Evolutionary conservation across 1,139 yeast species (phyloP).

Genomic region (Suhomyces bolitotheri): DNA sequence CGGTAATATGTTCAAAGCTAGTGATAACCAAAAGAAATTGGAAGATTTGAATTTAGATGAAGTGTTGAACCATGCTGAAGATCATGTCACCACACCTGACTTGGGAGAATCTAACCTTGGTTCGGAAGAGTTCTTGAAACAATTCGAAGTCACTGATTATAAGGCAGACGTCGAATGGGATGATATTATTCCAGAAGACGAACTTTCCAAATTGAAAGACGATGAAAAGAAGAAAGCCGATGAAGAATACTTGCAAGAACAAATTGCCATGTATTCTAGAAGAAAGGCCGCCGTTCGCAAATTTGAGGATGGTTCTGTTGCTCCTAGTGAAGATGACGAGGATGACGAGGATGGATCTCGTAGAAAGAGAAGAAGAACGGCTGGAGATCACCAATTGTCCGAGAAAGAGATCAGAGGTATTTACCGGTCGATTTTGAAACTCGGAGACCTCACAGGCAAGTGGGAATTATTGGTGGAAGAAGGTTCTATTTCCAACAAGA

Average conservation of each 20-base stretch:
- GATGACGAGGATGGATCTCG: slow-evolving; percentile 38
- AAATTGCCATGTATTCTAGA: slow-evolving; percentile 81
- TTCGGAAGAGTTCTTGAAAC: slow-evolving; percentile 95
- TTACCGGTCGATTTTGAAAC: slow-evolving; percentile 76
- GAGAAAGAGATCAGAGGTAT: slow-evolving; percentile 88
- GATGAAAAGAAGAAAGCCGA: slow-evolving; percentile 87
- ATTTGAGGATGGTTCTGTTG: slow-evolving; percentile 27
- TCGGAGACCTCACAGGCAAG: slow-evolving; percentile 77
- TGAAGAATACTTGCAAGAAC: slow-evolving; percentile 84
- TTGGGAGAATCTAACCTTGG: slow-evolving; percentile 95
- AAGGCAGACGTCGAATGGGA: slow-evolving; percentile 99
- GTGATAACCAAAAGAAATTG: slow-evolving; percentile 88
- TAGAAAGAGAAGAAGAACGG: slow-evolving; percentile 32
- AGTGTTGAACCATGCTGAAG: slow-evolving; percentile 95
- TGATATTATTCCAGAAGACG: slow-evolving; percentile 97
- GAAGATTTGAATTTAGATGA: slow-evolving; percentile 96
- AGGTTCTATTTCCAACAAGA: slow-evolving; percentile 83
- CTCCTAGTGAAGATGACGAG: slow-evolving; percentile 36
- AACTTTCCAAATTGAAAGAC: slow-evolving; percentile 81
- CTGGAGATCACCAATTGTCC: slow-evolving; percentile 60
- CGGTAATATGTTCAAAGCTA: slow-evolving; percentile 94
- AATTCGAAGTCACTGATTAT: slow-evolving; percentile 97
- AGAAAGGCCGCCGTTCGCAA: slow-evolving; percentile 72
- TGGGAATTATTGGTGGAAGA: slow-evolving; percentile 90
- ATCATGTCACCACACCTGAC: slow-evolving; percentile 94